Evolutionary conservation across 495 filamentous ascomycete species (phyloP), one percentile per base, ranked within the genome.

Genomic region (Acidomyces sp.): DNA sequence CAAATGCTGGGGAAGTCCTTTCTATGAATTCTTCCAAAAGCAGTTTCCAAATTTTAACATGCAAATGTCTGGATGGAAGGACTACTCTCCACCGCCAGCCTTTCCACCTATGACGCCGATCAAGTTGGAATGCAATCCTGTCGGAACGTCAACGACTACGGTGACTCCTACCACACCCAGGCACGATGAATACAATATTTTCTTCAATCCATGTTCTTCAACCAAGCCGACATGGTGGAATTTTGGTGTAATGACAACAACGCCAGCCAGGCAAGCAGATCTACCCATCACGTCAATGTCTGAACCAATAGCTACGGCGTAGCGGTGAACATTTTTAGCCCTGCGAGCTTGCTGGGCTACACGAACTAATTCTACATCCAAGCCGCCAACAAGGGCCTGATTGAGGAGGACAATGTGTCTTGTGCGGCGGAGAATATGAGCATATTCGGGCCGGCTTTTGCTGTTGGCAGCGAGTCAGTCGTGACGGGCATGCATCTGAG

Each of bases 131-230:
- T 62, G 20, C 49, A 61, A 45, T 58, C 56, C 9, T 61, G 59
- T 41, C 61, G 56, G 56, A 58, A 61, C 39, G 59, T 56, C 15
- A 52, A 50, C 41, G 59, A 53, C 43, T 61, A 62, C 42, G 55
- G 54, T 19, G 56, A 57, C 18, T 35, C 44, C 3, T 51, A 51
- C 28, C 54, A 48, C 24, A 45, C n/a, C 9, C 44, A 47, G n/a
- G n/a, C n/a, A n/a, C n/a, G n/a, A n/a, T n/a, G n/a, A n/a, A n/a
- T n/a, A n/a, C n/a, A n/a, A n/a, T n/a, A n/a, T n/a, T n/a, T n/a
- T n/a, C n/a, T n/a, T n/a, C n/a, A n/a, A n/a, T n/a, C n/a, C n/a
- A 56, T 56, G 51, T 37, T 56, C 24, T 46, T 51, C 2, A 43
- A 54, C 21, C 17, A 37, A 13, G 18, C 41, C 1, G 49, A 51